These are phyloP conservation scores for Xylaria scruposa DNA, from an alignment of 495 filamentous ascomycete species.

Conservation along the genomic window DNA sequence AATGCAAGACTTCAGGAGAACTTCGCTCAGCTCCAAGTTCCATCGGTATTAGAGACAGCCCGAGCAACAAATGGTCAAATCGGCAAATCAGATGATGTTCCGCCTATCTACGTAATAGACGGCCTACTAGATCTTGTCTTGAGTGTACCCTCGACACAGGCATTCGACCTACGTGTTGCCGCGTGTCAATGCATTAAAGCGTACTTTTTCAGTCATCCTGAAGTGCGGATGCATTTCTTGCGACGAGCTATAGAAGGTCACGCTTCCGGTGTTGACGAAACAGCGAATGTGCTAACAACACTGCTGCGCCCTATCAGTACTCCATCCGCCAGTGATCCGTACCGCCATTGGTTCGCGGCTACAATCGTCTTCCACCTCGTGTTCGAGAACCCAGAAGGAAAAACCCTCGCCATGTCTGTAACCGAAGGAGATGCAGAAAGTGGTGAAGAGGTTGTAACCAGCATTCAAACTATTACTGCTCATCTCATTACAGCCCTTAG, in stretches of 20 bases:
- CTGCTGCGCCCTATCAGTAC: conserved; percentile 69
- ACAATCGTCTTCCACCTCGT: conserved; percentile 91
- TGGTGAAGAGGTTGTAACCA: conserved; percentile 95
- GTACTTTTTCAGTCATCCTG: conserved; percentile 80
- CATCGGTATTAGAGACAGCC: conserved; percentile 56
- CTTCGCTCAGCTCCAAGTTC: conserved; percentile 84
- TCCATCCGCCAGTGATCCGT: conserved; percentile 74
- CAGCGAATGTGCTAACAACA: conserved; percentile 89
- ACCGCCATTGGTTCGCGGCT: conserved; percentile 89
- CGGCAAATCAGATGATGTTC: conserved; percentile 53
- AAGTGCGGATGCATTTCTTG: conserved; percentile 84
- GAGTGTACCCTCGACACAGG: conserved; percentile 65
- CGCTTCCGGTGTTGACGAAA: conserved; percentile 75
- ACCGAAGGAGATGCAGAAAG: conserved; percentile 87
- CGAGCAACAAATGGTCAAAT: conserved; percentile 51
- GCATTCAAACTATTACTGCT: conserved; percentile 83
- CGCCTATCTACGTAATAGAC: conserved; percentile 87
- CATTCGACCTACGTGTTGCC: conserved; percentile 81
- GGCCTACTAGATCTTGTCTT: conserved; percentile 87
- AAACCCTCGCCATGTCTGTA: conserved; percentile 78
- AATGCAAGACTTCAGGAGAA: conserved; percentile 80
- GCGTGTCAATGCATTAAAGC: conserved; percentile 91
- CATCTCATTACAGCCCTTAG: conserved; percentile 80
- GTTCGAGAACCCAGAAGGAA: conserved; percentile 80
- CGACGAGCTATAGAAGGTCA: conserved; percentile 89